Percentiles rank a stretch among this genome's conserved stretches.
phyloP scores from a whole-genome alignment of 1,284 basidiomycete genomes.

The Ustilago bromivora region DNA sequence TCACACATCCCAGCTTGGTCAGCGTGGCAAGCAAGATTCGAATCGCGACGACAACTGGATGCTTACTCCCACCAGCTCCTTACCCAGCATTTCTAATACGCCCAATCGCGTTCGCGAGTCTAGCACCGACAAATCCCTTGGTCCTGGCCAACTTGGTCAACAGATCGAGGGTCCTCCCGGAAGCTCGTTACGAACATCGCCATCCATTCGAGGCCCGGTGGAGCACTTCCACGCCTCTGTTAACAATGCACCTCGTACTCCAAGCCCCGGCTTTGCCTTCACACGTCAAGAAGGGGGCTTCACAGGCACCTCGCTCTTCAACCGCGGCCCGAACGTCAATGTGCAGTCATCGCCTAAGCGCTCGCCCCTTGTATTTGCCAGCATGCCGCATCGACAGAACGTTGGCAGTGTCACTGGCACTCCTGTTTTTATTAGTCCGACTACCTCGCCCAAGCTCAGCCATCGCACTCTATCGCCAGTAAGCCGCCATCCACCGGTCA shows the following conservation, averaged over 20 bases:
- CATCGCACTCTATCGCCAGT: conserved; percentile 45
- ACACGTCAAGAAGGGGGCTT: conserved; percentile 17
- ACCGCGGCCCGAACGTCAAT: conserved; percentile 30
- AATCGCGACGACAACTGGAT: conserved; percentile 54
- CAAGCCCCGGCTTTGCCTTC: conserved; percentile 26
- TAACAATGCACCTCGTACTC: conserved; percentile 25
- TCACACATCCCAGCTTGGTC: not conserved
- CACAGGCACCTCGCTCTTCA: conserved; percentile 28
- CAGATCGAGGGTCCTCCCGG: conserved; percentile 1
- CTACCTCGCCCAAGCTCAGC: conserved; percentile 42
- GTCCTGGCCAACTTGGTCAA: not conserved
- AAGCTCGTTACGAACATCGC: conserved; percentile 6
- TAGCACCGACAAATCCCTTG: conserved; percentile 27
- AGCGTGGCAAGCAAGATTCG: not conserved
- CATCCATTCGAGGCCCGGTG: conserved; percentile 28
- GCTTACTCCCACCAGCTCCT: conserved; percentile 55
- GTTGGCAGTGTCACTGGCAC: conserved; percentile 4
- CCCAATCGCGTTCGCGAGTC: conserved; percentile 35
- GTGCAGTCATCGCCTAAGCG: conserved; percentile 44
- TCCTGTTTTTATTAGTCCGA: conserved; percentile 30
- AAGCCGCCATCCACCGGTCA: conserved; percentile 27
- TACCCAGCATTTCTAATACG: conserved; percentile 59
- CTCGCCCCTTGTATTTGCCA: conserved; percentile 34
- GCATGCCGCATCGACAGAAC: conserved; percentile 21
- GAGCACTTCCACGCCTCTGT: conserved; percentile 37